A percentile compares a stretch with the other conserved stretches of the same genome.
These are phyloP conservation scores for Chrysochromulina parva DNA, from an alignment of 78 protist genomes.

Conservation along the genomic window DNA sequence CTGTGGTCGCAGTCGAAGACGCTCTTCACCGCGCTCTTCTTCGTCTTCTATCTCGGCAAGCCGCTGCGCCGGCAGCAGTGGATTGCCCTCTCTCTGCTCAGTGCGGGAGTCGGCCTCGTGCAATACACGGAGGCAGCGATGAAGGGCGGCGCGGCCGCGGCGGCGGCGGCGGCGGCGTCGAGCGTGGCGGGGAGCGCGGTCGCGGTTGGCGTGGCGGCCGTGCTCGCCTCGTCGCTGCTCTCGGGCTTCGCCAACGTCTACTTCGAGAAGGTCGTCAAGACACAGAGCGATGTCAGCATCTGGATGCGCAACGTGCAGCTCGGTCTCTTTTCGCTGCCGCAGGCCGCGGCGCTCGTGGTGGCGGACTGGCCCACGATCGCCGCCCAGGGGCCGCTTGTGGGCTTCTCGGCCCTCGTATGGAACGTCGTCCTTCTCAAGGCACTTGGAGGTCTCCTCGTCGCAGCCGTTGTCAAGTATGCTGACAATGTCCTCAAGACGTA, in stretches of 20 bases:
- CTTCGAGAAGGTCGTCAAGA: constrained; percentile 15
- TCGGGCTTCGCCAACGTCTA: not conserved
- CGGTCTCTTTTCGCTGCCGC: not conserved
- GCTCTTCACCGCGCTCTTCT: constrained; percentile 21
- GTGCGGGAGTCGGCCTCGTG: not conserved
- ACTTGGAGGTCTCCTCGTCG: constrained; percentile 44
- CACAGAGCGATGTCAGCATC: no score
- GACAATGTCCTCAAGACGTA: constrained; percentile 31
- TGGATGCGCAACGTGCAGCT: constrained; percentile 45
- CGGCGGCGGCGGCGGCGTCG: no score
- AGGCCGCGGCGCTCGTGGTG: not conserved
- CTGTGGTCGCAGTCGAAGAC: constrained; percentile 34
- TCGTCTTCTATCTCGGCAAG: not conserved
- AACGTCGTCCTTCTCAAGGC: not conserved
- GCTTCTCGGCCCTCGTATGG: constrained; percentile 35
- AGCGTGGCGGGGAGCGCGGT: not conserved
- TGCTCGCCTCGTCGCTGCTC: constrained; percentile 1
- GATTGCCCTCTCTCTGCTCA: not conserved
- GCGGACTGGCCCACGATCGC: not conserved
- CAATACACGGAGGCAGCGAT: not conserved
- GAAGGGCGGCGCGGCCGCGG: not conserved
- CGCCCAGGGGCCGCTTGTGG: not conserved
- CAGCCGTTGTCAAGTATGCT: constrained; percentile 46
- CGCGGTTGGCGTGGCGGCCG: not conserved
- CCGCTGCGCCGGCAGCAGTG: constrained; percentile 6